These are phyloP conservation scores for Fusarium siculi DNA, from an alignment of 2,329 filamentous ascomycete species.

Conservation along the genomic window DNA sequence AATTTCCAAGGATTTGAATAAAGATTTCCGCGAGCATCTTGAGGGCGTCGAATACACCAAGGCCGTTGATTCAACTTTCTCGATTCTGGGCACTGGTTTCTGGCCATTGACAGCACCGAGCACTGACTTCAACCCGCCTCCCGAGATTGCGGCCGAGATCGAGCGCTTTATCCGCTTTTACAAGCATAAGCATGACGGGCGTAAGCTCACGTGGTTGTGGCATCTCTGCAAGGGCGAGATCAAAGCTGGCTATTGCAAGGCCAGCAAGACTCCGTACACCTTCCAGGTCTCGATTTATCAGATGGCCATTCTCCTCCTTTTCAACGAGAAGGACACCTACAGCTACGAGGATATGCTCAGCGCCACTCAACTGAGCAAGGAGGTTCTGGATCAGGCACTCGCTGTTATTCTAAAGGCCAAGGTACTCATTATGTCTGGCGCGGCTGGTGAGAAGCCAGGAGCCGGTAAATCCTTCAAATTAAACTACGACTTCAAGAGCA, in stretches of 20 bases:
- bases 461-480: constrained; percentile 83
- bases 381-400: constrained; percentile 87
- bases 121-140: constrained; percentile 88
- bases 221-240: constrained; percentile 98
- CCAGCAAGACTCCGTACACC: constrained; percentile 89
- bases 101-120: constrained; percentile 91
- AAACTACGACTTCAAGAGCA: constrained; percentile 97
- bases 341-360: constrained; percentile 88
- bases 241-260: constrained; percentile 91
- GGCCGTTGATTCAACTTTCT: constrained; percentile 85
- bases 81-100: constrained; percentile 94
- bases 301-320: constrained; percentile 94
- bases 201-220: constrained; percentile 98
- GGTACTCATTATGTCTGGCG: constrained; percentile 78
- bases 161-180: constrained; percentile 93
- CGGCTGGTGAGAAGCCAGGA: constrained; percentile 76
- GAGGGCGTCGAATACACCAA: constrained; percentile 68
- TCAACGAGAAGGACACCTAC: constrained; percentile 89
- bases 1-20: constrained; percentile 96
- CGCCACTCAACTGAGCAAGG: constrained; percentile 80
- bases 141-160: constrained; percentile 85
- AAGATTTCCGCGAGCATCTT: constrained; percentile 82
- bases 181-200: constrained; percentile 94
- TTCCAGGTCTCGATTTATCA: constrained; percentile 98
- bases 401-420: constrained; percentile 92